These are phyloP conservation scores for Leccinum subgranulosum DNA, from an alignment of 768 basidiomycete species.

Conservation along the genomic window DNA sequence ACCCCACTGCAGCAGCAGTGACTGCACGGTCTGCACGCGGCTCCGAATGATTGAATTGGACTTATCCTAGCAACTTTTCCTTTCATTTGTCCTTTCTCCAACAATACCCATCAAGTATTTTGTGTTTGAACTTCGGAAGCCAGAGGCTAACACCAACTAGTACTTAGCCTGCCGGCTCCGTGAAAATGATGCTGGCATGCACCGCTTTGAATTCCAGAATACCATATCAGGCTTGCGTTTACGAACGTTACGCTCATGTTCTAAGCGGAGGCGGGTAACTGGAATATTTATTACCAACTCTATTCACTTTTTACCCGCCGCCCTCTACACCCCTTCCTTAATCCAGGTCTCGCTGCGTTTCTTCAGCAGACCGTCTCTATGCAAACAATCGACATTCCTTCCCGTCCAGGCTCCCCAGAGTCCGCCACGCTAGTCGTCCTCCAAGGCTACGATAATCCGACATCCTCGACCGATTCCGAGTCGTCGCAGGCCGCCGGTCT, in stretches of 20 bases:
- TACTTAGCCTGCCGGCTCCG: not conserved
- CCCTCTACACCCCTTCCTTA: conserved; percentile 1
- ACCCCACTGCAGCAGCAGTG: not conserved
- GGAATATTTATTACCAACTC: not conserved
- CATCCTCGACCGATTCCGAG: not conserved
- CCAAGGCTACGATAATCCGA: conserved; percentile 19
- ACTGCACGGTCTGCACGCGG: not conserved
- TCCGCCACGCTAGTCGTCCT: conserved; percentile 30
- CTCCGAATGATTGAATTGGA: not conserved
- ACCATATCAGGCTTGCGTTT: conserved; percentile 29
- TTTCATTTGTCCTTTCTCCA: too few species aligned
- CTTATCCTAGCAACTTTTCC: too few species aligned
- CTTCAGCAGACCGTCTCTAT: conserved; percentile 4
- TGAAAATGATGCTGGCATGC: not conserved
- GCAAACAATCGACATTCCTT: conserved; percentile 6
- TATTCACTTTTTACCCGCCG: conserved; percentile 20
- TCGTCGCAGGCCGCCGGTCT: not conserved
- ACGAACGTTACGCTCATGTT: conserved; percentile 26
- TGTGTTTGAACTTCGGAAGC: too few species aligned
- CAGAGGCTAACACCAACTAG: too few species aligned
- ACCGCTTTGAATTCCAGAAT: conserved; percentile 3
- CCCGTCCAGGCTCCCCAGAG: conserved; percentile 21
- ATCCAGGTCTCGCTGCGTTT: conserved; percentile 4
- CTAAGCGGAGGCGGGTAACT: conserved; percentile 13
- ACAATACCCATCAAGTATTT: too few species aligned